Conservation (phyloP, 192 early-diverging fungal species). For the Podila horticola region DNA sequence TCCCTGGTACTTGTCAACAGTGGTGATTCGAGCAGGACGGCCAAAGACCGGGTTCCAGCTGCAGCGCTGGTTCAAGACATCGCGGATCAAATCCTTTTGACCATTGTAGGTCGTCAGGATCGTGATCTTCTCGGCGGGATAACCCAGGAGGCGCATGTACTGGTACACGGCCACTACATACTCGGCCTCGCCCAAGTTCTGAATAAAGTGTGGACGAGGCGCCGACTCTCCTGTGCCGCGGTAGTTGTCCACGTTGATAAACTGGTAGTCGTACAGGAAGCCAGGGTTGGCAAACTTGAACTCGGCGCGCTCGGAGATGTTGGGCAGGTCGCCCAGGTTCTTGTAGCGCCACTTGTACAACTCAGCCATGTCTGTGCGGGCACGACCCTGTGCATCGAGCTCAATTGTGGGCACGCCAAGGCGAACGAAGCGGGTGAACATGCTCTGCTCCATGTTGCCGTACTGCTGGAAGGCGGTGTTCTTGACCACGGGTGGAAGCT, state of each 20-base stretch:
- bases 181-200: conserved; percentile 99
- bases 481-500: conserved; percentile 96
- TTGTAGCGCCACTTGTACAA: conserved; percentile 91
- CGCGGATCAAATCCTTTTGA: conserved; percentile 90
- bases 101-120: conserved; percentile 99
- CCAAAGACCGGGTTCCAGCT: conserved; percentile 89
- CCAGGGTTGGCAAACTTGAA: conserved; percentile 85
- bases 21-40: conserved; percentile 80
- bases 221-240: conserved; percentile 84
- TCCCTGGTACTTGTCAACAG: conserved; percentile 98
- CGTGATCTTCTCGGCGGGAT: conserved; percentile 88
- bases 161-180: conserved; percentile 95
- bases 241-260: conserved; percentile 86
- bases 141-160: conserved; percentile 96
- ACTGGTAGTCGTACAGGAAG: conserved; percentile 88
- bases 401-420: conserved; percentile 93
- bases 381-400: conserved; percentile 90
- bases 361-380: conserved; percentile 79
- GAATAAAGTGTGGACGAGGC: conserved; percentile 88
- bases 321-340: conserved; percentile 74
- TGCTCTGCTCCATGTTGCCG: conserved; percentile 93
- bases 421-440: conserved; percentile 92
- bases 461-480: conserved; percentile 85
- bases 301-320: conserved; percentile 53
- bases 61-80: conserved; percentile 89